phyloP scores from a whole-genome alignment of 106 monocot species.

The Platanthera zijinensis region DNA sequence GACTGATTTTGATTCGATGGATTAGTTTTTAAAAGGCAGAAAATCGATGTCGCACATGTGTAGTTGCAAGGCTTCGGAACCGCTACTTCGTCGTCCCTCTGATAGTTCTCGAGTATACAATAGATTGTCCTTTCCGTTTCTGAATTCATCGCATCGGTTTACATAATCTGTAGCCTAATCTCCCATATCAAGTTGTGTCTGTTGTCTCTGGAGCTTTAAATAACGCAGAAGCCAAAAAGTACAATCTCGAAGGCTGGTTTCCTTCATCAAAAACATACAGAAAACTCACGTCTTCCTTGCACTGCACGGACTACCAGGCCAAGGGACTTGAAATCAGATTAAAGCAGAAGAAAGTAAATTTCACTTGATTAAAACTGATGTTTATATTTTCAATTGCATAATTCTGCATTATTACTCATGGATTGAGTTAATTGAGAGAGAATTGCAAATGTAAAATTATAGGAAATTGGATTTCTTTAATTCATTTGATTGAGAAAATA shows the following conservation, averaged over 20 bases:
- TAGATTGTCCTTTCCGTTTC: conserved; percentile 22
- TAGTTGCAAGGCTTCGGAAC: conserved; percentile 55
- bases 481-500: background rate
- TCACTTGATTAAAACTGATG: background rate
- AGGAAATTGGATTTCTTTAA: background rate
- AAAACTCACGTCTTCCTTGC: conserved; percentile 87
- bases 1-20: too few species aligned
- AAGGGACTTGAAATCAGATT: conserved; percentile 66
- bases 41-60: conserved; percentile 74
- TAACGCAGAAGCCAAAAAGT: conserved; percentile 96
- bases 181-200: conserved; percentile 83
- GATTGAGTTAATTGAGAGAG: background rate
- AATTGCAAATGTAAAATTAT: background rate
- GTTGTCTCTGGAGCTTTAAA: conserved; percentile 96
- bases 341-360: conserved; percentile 82
- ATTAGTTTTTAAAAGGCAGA: conserved; percentile 46
- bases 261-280: conserved; percentile 86
- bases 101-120: conserved; percentile 82
- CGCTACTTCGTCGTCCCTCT: conserved; percentile 70
- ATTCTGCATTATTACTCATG: background rate
- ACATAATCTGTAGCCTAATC: conserved; percentile 35
- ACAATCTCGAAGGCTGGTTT: conserved; percentile 92
- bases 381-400: background rate
- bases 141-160: background rate
- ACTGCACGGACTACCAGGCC: conserved; percentile 86